Percentiles rank a stretch among this genome's conserved stretches.
phyloP scores from a whole-genome alignment of 2,329 filamentous ascomycete genomes.

The Xylaria sp. region DNA sequence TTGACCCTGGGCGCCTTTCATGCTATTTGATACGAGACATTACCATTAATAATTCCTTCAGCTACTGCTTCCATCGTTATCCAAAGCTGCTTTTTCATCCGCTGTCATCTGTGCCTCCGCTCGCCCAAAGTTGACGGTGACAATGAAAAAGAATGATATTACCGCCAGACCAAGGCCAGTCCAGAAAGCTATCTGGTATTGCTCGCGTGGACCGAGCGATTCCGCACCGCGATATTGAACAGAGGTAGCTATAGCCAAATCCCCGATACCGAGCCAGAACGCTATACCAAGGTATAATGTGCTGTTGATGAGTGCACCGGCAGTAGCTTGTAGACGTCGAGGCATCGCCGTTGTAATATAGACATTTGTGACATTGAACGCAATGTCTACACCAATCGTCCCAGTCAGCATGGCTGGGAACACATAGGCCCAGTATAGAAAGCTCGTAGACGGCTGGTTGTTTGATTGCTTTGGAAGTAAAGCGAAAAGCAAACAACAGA shows the following conservation, averaged over 20 bases:
- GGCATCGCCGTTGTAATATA: constrained; percentile 81
- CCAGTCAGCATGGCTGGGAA: constrained; percentile 76
- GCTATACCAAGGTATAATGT: constrained; percentile 78
- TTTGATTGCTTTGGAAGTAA: constrained; percentile 67
- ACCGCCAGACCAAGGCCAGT: constrained; percentile 45
- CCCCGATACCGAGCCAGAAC: constrained; percentile 75
- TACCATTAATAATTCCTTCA: background rate
- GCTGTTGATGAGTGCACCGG: constrained; percentile 76
- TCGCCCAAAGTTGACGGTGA: constrained; percentile 45
- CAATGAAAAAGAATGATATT: constrained; percentile 41
- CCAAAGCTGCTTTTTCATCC: constrained; percentile 44
- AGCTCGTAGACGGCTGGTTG: constrained; percentile 47
- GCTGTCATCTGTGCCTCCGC: constrained; percentile 48
- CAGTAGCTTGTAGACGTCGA: constrained; percentile 73
- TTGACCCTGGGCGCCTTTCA: background rate
- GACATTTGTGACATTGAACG: constrained; percentile 78
- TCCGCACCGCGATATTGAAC: constrained; percentile 38
- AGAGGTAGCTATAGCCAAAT: constrained; percentile 68
- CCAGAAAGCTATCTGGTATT: constrained; percentile 50
- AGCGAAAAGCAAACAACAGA: constrained; percentile 70
- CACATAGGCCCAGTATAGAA: constrained; percentile 76
- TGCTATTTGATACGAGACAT: background rate
- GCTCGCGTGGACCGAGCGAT: constrained; percentile 39
- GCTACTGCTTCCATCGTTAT: constrained; percentile 16
- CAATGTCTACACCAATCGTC: constrained; percentile 79